Conservation (phyloP, 164 flowering plant species). For the Annona cherimola region DNA sequence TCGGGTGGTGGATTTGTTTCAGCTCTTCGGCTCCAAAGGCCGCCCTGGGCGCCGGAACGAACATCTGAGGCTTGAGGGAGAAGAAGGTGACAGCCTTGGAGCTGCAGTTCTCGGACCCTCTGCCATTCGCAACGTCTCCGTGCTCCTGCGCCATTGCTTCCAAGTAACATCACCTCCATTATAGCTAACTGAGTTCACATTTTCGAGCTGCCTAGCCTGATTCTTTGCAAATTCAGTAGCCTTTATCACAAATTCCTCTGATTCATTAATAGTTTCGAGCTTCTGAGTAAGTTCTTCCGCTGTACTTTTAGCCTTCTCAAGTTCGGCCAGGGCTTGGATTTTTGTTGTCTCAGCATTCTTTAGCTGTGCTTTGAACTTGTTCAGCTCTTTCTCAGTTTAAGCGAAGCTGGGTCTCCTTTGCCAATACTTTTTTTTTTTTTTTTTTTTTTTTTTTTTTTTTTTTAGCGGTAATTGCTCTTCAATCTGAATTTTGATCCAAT, state of each 20-base stretch:
- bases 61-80: no score
- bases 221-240: conserved; percentile 56
- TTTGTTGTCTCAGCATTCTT: conserved; percentile 71
- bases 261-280: conserved; percentile 46
- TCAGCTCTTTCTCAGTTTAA: conserved; percentile 70
- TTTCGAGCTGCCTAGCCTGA: conserved; percentile 53
- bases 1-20: no score
- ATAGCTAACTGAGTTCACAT: conserved; percentile 29
- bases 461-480: no score
- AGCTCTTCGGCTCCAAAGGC: no score
- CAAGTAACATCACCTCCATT: no score
- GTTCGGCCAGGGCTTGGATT: conserved; percentile 63
- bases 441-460: no score
- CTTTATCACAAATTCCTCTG: conserved; percentile 53
- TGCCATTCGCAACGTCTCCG: no score
- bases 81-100: no score
- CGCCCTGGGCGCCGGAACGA: no score
- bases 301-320: conserved; percentile 64
- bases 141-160: no score
- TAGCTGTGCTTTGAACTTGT: conserved; percentile 69
- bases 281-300: conserved; percentile 58
- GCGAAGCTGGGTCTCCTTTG: conserved; percentile 82
- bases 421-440: conserved; percentile 78
- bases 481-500: no score
- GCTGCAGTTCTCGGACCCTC: no score